Conservation (phyloP, 257 asterid genomes). For the Euphrasia confusa region DNA sequence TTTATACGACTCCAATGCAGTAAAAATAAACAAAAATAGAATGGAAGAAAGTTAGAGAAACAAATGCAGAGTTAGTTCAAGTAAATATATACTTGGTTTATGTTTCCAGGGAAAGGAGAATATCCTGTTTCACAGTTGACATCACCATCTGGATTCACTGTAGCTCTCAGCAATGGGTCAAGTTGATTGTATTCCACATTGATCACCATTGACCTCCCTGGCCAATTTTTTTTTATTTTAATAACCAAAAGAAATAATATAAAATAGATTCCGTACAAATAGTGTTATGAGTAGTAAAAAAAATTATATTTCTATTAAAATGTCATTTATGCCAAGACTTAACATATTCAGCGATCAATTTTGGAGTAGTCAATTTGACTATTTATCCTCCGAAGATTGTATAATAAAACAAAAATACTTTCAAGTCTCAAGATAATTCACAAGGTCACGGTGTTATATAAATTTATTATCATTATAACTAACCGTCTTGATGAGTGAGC, state of each 20-base stretch:
- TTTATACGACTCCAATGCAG: not conserved
- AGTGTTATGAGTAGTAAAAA: constrained; percentile 16
- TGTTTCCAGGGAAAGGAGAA: constrained; percentile 98
- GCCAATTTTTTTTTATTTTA: constrained; percentile 19
- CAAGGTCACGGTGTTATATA: constrained; percentile 10
- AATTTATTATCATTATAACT: constrained; percentile 13
- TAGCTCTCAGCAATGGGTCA: constrained; percentile 93
- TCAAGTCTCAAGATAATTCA: constrained; percentile 11
- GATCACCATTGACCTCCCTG: constrained; percentile 98
- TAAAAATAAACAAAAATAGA: constrained; percentile 10
- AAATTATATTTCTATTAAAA: not conserved
- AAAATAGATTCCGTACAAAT: constrained; percentile 6
- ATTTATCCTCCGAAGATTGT: constrained; percentile 11
- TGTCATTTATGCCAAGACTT: not conserved
- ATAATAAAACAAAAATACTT: not conserved
- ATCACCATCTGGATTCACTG: constrained; percentile 93
- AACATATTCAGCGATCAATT: not conserved
- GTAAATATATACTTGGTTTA: constrained; percentile 68
- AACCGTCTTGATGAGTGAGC: constrained; percentile 92
- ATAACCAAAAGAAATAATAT: constrained; percentile 12
- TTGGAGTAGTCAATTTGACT: constrained; percentile 6
- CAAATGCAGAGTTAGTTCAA: constrained; percentile 20
- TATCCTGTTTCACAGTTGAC: constrained; percentile 88
- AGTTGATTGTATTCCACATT: constrained; percentile 99
- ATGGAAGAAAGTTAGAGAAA: constrained; percentile 14